Base-by-base conservation (phyloP, 2,329 filamentous ascomycete species). In the Drechslerella dactyloides region DNA sequence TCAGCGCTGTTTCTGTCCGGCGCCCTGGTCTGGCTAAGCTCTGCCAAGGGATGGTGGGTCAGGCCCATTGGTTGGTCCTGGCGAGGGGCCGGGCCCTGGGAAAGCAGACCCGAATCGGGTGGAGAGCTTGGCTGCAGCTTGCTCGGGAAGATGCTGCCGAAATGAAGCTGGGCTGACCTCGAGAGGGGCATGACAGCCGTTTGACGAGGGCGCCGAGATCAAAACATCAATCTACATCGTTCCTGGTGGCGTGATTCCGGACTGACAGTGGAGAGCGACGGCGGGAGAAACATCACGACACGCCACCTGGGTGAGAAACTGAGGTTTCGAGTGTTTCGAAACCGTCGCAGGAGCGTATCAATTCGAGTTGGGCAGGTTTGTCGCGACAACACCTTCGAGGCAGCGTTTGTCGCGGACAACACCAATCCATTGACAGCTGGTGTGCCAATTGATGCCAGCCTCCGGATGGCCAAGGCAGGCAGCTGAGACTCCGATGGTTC, bases 91-190 rank as follows among this genome's bases (percentile, higher is more conserved):
- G 50, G 42, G 15, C 37, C 53, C 66, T 21, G 33, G 66, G 66
- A 59, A 70, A 62, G 46, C 53, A 53, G 66, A 70, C 66, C 54
- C 66, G 66, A 70, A 69, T 59, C 58, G 51, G 46, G 52, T 53
- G 33, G 48, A 19, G 56, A 4, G 21, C 58, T 69, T 69, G 58
- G 58, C 65, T 37, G 53, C 17, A 50, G 51, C 57, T n/a, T 30
- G 24, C 51, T 63, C 65, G 58, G 65, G 62, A 53, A 52, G 37
- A 23, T 54, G 17, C 27, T 69, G 17, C 65, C 65, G 65, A 48
- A 27, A 10, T 40, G 48, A 48, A 13, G 15, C 56, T 10, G n/a
- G 23, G 15, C 17, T 10, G 21, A 8, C 17, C 7, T 7, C 2
- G 33, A 23, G 35, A 11, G 48, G 37, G 33, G 17, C 21, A 44